phyloP scores from a whole-genome alignment of 2,329 filamentous ascomycete genomes.

The Neopestalotiopsis rosae region DNA sequence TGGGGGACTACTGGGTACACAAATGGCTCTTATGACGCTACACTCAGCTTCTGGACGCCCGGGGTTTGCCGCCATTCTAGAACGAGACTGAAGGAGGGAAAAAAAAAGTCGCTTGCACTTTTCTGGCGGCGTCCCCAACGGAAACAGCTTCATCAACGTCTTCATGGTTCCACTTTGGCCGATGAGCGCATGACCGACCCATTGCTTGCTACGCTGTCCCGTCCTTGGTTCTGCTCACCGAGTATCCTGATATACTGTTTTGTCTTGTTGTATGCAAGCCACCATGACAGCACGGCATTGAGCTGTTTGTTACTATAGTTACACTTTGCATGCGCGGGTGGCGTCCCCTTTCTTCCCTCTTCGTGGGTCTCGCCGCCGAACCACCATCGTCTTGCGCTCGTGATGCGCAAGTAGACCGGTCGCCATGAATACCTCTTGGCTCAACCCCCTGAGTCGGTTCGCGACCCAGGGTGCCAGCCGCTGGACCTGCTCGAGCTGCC shows the following conservation, averaged over 20 bases:
- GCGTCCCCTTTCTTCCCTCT: background rate
- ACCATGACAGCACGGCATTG: background rate
- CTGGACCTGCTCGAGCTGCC: slow-evolving; percentile 55
- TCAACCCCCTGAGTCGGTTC: slow-evolving; percentile 42
- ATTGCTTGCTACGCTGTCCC: background rate
- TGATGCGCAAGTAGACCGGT: background rate
- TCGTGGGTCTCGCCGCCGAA: background rate
- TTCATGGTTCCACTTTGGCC: slow-evolving; percentile 15
- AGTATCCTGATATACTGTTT: background rate
- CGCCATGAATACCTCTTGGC: slow-evolving; percentile 48
- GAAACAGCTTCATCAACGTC: slow-evolving; percentile 15
- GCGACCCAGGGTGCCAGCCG: slow-evolving; percentile 43
- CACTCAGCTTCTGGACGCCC: background rate
- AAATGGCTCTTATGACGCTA: slow-evolving; percentile 17
- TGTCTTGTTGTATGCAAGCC: background rate
- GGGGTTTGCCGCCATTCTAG: slow-evolving; percentile 2
- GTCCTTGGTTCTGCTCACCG: background rate
- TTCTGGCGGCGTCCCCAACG: slow-evolving; percentile 20
- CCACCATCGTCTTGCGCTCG: background rate
- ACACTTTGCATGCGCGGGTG: background rate
- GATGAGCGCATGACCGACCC: slow-evolving; percentile 4
- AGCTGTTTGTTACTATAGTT: background rate
- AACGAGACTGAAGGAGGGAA: background rate
- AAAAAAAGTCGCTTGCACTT: slow-evolving; percentile 4
- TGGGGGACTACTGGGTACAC: background rate